Base-by-base conservation (phyloP, 257 asterid genomes). In the Scutellaria barbata region DNA sequence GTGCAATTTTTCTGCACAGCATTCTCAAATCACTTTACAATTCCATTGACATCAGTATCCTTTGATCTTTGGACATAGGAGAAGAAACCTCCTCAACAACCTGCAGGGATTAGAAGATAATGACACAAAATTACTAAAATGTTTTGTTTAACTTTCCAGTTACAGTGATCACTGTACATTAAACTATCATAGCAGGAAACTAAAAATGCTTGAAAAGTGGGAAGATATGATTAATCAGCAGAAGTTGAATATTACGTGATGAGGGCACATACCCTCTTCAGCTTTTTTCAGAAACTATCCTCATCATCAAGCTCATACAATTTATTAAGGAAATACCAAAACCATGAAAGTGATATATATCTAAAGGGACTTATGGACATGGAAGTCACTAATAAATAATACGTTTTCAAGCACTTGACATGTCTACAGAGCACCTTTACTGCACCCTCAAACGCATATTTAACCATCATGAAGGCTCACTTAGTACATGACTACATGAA, bases 41-140 rank as follows among this genome's bases (percentile, higher is more conserved):
- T 68, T 86, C 87, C 82, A 81, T 84, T 60, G 87, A 82, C 98
- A 92, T 89, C 46, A 92, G 89, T 70, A 86, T 66, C 70, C 65
- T 81, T 75, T 77, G 88, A 51, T 84, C 92, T 55, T 78, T 84
- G 8, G 85, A 73, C 30, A 35, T 47, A 12, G 82, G 79, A 66
- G 81, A 82, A 7, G 90, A 80, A 62, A 86, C 85, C 12, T 76
- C 81, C 70, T 85, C 88, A 14, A 89, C 87, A 14, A 84, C 76
- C 95, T 92, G 95, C 85, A 63, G 8, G 40, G 43, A 68, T 56
- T 71, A 58, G 72, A 46, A 5, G 51, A 52, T 45, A 35, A 79
- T 81, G 11, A 45, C 17, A 39, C 14, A 5, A 8, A 30, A 35
- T 30, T 30, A 1, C 35, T 30, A 30, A 30, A 30, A 30, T 30